These are phyloP conservation scores for Fusarium compactum DNA, from an alignment of 2,329 filamentous ascomycete genomes.

Conservation along the genomic window DNA sequence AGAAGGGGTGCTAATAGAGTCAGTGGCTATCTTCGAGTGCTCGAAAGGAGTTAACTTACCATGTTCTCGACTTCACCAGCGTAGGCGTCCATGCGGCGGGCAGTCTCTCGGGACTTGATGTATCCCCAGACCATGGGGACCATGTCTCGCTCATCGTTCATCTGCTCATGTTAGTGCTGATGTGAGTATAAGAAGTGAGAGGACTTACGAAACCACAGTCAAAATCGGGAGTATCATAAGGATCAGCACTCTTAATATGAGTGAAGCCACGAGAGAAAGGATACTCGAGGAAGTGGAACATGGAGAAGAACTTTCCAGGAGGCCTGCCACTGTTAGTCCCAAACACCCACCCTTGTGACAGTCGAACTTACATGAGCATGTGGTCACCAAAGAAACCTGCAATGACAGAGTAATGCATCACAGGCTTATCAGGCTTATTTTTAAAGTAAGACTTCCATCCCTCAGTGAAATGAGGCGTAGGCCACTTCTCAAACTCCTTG, in stretches of 20 bases:
- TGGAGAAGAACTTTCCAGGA: slow-evolving; percentile 83
- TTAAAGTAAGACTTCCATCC: slow-evolving; percentile 88
- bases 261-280: slow-evolving; percentile 80
- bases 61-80: slow-evolving; percentile 77
- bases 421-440: slow-evolving; percentile 85
- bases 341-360: fast-evolving
- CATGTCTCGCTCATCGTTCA: slow-evolving; percentile 89
- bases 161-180: slow-evolving; percentile 48
- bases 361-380: slow-evolving; percentile 63
- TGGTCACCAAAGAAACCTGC: slow-evolving; percentile 73
- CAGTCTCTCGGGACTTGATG: slow-evolving; percentile 85
- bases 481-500: slow-evolving; percentile 76
- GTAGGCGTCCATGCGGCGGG: slow-evolving; percentile 81
- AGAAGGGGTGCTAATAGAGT: slow-evolving; percentile 71
- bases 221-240: slow-evolving; percentile 81
- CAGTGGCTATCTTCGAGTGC: fast-evolving
- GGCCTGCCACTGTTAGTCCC: slow-evolving; percentile 64
- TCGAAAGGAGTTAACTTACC: slow-evolving; percentile 46
- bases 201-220: slow-evolving; percentile 74
- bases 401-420: slow-evolving; percentile 87
- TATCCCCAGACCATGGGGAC: slow-evolving; percentile 87
- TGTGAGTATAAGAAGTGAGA: fast-evolving
- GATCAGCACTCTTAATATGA: slow-evolving; percentile 77
- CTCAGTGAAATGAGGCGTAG: slow-evolving; percentile 77
- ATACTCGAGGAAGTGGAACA: slow-evolving; percentile 86